A percentile compares a stretch with the other conserved stretches of the same genome.
Evolutionary conservation across 176 grass and related monocot genomes (phyloP).

Genomic region (Musa troglodytarum): DNA sequence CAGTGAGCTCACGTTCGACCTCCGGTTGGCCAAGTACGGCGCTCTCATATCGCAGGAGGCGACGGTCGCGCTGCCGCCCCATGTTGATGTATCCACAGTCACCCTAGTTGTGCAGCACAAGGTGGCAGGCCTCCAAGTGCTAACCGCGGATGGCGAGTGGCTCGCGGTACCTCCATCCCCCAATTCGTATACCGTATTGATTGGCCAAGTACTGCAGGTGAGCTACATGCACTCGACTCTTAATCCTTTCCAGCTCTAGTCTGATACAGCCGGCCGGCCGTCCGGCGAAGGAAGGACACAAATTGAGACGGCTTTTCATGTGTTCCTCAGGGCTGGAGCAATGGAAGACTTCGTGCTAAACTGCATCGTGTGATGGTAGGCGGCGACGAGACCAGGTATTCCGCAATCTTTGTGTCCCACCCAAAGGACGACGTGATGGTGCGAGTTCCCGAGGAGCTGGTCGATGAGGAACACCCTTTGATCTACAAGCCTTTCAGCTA

Average conservation of each 20-base stretch:
- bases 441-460: conserved; percentile 16
- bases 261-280: background rate
- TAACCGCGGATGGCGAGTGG: background rate
- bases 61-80: conserved; percentile 23
- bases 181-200: conserved; percentile 26
- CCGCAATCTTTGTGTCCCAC: conserved; percentile 7
- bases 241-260: background rate
- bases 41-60: conserved; percentile 26
- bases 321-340: conserved; percentile 18
- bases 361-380: conserved; percentile 18
- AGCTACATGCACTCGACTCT: background rate
- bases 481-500: conserved; percentile 10
- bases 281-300: background rate
- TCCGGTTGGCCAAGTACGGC: conserved; percentile 50
- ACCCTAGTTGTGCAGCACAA: background rate
- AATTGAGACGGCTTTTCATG: background rate
- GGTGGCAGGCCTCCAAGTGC: no score
- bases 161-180: background rate
- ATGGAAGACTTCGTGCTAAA: conserved; percentile 25
- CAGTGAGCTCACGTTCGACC: conserved; percentile 25
- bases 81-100: conserved; percentile 38
- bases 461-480: conserved; percentile 29
- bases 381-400: conserved; percentile 19
- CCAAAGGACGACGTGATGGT: conserved; percentile 20
- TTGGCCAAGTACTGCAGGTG: conserved; percentile 21